Percentiles rank a stretch among this genome's conserved stretches.
Conservation (phyloP, 805 yeast genomes). For the Nakazawaea pomicola region DNA sequence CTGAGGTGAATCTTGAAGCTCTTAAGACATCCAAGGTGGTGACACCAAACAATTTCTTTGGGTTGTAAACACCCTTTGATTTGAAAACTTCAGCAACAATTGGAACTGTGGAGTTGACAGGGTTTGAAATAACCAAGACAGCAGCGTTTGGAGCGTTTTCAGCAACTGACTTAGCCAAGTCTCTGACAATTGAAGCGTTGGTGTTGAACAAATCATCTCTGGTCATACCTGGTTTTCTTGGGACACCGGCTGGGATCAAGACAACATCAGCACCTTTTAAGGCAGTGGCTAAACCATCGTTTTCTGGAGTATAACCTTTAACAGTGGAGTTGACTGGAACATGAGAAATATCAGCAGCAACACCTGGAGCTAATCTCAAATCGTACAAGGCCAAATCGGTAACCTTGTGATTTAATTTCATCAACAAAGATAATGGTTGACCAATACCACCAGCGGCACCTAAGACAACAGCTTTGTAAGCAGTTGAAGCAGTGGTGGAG, state of each 20-base stretch:
- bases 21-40: constrained; percentile 91
- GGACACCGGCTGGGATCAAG: constrained; percentile 95
- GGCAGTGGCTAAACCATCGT: constrained; percentile 65
- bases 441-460: constrained; percentile 97
- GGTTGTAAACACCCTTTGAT: constrained; percentile 82
- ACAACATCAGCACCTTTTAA: constrained; percentile 79
- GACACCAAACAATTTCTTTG: constrained; percentile 90
- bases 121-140: constrained; percentile 81
- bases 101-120: constrained; percentile 96
- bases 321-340: constrained; percentile 89
- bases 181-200: constrained; percentile 93
- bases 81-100: constrained; percentile 91
- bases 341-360: constrained; percentile 93
- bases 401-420: constrained; percentile 86
- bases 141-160: constrained; percentile 82
- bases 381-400: constrained; percentile 85
- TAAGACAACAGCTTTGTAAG: constrained; percentile 74
- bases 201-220: constrained; percentile 96
- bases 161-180: constrained; percentile 82
- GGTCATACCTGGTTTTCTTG: constrained; percentile 99
- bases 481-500: constrained; percentile 59
- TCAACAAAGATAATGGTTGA: constrained; percentile 75
- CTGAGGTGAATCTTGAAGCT: constrained; percentile 78
- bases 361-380: constrained; percentile 91
- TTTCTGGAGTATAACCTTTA: constrained; percentile 82